phyloP scores from a whole-genome alignment of 2,329 filamentous ascomycete genomes.

The Fusarium oxysporum region DNA sequence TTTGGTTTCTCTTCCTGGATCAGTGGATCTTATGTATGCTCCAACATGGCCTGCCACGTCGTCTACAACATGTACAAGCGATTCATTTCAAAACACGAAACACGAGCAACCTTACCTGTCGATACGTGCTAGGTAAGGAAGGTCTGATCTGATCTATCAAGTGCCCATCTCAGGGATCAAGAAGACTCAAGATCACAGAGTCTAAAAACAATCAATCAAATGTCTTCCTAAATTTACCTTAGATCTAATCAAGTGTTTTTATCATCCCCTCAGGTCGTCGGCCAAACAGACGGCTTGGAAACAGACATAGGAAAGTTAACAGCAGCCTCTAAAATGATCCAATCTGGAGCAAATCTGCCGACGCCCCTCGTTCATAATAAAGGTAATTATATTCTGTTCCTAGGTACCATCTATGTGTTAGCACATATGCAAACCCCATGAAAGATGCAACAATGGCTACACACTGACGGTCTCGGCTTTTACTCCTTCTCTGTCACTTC shows the following conservation, averaged over 20 bases:
- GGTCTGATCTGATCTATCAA: neutral
- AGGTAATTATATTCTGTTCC: neutral
- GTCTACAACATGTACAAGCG: constrained; percentile 8
- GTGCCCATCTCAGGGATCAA: neutral
- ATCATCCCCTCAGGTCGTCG: neutral
- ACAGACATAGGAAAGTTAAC: neutral
- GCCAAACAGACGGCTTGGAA: neutral
- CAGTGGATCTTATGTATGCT: constrained; percentile 30
- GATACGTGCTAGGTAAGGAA: constrained; percentile 1
- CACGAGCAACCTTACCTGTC: constrained; percentile 3
- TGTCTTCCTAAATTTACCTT: neutral
- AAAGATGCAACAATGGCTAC: constrained; percentile 8
- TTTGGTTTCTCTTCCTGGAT: constrained; percentile 7
- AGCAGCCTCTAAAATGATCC: neutral
- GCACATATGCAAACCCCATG: constrained; percentile 10
- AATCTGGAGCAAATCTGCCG: neutral
- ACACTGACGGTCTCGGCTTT: constrained; percentile 20
- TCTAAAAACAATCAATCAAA: neutral
- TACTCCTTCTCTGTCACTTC: constrained; percentile 14
- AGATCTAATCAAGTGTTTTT: neutral
- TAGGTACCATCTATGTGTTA: neutral
- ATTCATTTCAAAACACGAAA: constrained; percentile 33
- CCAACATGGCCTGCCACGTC: constrained; percentile 38
- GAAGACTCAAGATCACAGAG: neutral
- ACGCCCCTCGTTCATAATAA: neutral